Percentiles rank a stretch among this genome's conserved stretches.
Evolutionary conservation across 805 yeast genomes (phyloP).

Genomic region (Yamadazyma insecticola): DNA sequence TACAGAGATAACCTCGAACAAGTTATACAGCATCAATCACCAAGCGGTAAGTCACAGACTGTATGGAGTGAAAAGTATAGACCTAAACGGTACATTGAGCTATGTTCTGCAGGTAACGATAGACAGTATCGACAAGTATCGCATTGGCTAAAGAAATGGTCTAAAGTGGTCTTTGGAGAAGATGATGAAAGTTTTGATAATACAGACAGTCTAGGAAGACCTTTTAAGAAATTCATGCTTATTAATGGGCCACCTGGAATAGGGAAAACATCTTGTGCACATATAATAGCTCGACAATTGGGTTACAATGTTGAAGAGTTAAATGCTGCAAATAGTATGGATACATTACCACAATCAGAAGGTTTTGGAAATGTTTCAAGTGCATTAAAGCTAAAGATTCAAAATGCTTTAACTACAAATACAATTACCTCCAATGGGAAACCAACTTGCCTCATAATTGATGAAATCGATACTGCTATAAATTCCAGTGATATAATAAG

Average conservation of each 20-base stretch:
- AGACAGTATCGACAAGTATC: conserved; percentile 32
- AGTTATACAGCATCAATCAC: conserved; percentile 1
- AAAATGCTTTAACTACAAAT: conserved; percentile 54
- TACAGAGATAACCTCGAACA: conserved; percentile 13
- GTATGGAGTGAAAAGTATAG: conserved; percentile 40
- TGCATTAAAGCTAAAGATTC: conserved; percentile 31
- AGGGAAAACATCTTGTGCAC: conserved; percentile 89
- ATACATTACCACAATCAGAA: conserved; percentile 22
- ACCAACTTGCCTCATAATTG: conserved; percentile 81
- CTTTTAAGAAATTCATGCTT: conserved; percentile 55
- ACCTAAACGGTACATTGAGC: conserved; percentile 29
- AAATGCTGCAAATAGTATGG: conserved; percentile 60
- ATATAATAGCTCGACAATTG: conserved; percentile 73
- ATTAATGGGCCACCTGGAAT: conserved; percentile 92
- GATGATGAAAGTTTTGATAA: conserved; percentile 6
- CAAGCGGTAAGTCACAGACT: conserved; percentile 2
- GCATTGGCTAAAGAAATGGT: conserved; percentile 40
- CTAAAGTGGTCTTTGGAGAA: conserved; percentile 26
- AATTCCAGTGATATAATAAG: conserved; percentile 33
- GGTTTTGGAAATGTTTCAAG: conserved; percentile 17
- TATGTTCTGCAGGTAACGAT: conserved; percentile 44
- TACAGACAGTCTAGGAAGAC: conserved; percentile 31
- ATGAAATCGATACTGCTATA: conserved; percentile 69
- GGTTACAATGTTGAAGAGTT: conserved; percentile 80
- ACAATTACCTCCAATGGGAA: conserved; percentile 51